These are phyloP conservation scores for Harringtonia aguacate DNA, from an alignment of 2,329 filamentous ascomycete genomes.

Conservation along the genomic window DNA sequence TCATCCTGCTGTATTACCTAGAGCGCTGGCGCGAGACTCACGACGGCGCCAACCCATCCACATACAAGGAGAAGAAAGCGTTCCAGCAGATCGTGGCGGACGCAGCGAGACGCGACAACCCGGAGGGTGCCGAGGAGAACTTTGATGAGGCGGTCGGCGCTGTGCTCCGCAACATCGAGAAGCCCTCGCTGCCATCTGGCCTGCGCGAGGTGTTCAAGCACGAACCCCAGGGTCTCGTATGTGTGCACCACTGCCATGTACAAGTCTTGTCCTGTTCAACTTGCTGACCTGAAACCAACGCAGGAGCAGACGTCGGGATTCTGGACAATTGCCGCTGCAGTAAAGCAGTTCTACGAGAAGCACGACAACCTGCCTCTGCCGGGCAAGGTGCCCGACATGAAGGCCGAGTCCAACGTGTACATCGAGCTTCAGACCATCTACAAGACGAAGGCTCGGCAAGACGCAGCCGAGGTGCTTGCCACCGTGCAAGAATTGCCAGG, in stretches of 20 bases:
- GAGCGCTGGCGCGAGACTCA: constrained; percentile 68
- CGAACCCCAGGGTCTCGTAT: constrained; percentile 9
- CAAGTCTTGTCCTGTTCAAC: neutral
- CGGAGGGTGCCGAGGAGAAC: constrained; percentile 91
- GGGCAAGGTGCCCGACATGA: constrained; percentile 92
- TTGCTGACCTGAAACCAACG: neutral
- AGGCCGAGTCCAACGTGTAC: constrained; percentile 83
- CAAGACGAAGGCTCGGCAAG: constrained; percentile 73
- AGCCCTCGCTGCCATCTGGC: constrained; percentile 54
- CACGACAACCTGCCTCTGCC: constrained; percentile 71
- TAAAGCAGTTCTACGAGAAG: constrained; percentile 64
- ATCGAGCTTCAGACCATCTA: constrained; percentile 87
- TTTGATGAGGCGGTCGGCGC: constrained; percentile 85
- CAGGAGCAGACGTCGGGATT: constrained; percentile 45
- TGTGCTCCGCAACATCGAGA: constrained; percentile 76
- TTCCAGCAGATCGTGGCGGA: constrained; percentile 64
- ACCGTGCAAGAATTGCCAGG: constrained; percentile 43
- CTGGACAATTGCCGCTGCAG: constrained; percentile 78
- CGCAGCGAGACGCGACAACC: constrained; percentile 57
- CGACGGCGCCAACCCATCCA: constrained; percentile 55
- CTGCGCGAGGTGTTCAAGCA: constrained; percentile 73
- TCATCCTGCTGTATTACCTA: constrained; percentile 73
- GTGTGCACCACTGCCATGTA: neutral
- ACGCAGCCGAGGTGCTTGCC: constrained; percentile 63
- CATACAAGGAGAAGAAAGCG: constrained; percentile 75